Base-by-base conservation (phyloP, 2,329 filamentous ascomycete species). In the Pyrenochaeta sp. region DNA sequence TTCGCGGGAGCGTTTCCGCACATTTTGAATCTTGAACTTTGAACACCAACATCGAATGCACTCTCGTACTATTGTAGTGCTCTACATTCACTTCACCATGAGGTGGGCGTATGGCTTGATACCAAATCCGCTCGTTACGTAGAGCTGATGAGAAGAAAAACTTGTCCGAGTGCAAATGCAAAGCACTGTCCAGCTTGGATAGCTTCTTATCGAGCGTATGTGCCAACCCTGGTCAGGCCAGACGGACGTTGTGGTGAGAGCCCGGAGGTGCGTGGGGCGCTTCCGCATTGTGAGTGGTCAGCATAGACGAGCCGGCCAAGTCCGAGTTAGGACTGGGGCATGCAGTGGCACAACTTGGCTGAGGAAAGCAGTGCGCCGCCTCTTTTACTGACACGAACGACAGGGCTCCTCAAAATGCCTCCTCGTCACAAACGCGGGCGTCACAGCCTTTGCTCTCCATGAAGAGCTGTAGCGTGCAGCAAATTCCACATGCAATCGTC, bases 301-400 rank as follows among this genome's bases (percentile, higher is more conserved):
- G 53, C 48, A 37, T 50, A 22, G 54, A 59, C 57, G 40, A 54
- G 50, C 47, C 39, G 51, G 60, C 61, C 67, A 65, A 65, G 59
- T 49, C 59, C 45, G 52, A 50, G 47, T 59, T 54, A 28, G 59
- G 65, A 60, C 57, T 64, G 58, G 61, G 58, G 51, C 54, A 46
- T 47, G 49, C 64, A 61, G 59, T 63, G 58, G 54, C 60, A 62
- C 55, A 63, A 59, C 67, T 70, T 68, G 66, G 67, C 65, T 52
- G 49, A 59, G 24, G 52, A 51, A 53, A 50, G 55, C 56, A 59
- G 44, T 58, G 61, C 63, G 56, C 56, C 54, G 57, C 53, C 56
- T 60, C 59, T 62, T 52, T 56, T 46, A 58, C 55, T 62, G 62
- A 64, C 54, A 62, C 56, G 54, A 59, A 62, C 54, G 46, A 54